These are phyloP conservation scores for Plasmodium gaboni DNA, from an alignment of 169 alveolate species.

Conservation along the genomic window DNA sequence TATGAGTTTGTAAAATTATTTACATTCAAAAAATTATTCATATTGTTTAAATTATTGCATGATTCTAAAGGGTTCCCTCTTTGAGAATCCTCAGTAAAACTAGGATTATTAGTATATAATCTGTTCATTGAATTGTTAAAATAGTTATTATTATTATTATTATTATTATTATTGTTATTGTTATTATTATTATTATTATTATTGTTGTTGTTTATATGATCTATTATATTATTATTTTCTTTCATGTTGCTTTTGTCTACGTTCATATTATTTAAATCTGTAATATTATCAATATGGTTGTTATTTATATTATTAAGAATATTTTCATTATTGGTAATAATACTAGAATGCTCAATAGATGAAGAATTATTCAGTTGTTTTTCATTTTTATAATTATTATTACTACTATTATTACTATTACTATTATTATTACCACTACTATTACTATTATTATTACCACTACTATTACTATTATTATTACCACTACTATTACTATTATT, in stretches of 20 bases:
- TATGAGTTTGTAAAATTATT: constrained; percentile 1
- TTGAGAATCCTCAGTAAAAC: no score
- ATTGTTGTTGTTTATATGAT: no score
- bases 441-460: neutral
- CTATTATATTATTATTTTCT: neutral
- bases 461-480: neutral
- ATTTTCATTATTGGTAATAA: no score
- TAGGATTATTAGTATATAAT: no score
- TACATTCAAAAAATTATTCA: neutral
- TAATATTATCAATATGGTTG: neutral
- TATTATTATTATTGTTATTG: no score
- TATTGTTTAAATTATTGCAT: neutral
- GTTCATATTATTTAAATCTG: neutral
- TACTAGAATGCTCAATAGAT: no score
- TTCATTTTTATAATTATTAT: neutral
- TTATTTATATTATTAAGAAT: constrained; percentile 3
- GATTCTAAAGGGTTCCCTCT: no score
- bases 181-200: no score
- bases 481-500: neutral
- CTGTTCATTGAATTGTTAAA: no score
- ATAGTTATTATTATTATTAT: no score
- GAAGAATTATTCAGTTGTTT: neutral
- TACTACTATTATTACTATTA: neutral
- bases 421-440: neutral
- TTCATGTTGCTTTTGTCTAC: neutral